Conservation (phyloP, 768 basidiomycete genomes). For the Tricholoma furcatifolium region DNA sequence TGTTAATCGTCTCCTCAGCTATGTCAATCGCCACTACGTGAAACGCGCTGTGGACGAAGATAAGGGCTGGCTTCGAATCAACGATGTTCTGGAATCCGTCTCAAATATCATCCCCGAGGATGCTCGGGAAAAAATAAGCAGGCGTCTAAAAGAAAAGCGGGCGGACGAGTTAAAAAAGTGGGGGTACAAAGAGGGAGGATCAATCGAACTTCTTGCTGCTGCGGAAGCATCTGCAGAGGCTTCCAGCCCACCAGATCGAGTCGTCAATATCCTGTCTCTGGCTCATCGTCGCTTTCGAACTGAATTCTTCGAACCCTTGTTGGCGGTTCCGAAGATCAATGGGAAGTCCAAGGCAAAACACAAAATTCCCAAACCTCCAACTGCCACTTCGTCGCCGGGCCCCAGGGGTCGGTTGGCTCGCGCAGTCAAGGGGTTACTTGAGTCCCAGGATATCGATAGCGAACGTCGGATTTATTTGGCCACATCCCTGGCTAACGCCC, state of each 20-base stretch:
- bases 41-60: slow-evolving; percentile 78
- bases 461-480: slow-evolving; percentile 47
- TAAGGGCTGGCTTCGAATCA: slow-evolving; percentile 71
- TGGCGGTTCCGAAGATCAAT: slow-evolving; percentile 66
- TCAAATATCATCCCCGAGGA: slow-evolving; percentile 50
- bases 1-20: slow-evolving; percentile 72
- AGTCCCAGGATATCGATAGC: slow-evolving; percentile 45
- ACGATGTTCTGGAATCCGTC: slow-evolving; percentile 62
- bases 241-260: slow-evolving; percentile 63
- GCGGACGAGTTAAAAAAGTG: slow-evolving; percentile 67
- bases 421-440: slow-evolving; percentile 63
- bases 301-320: slow-evolving; percentile 68
- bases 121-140: slow-evolving; percentile 59
- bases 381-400: slow-evolving; percentile 37
- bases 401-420: slow-evolving; percentile 71
- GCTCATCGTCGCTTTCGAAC: slow-evolving; percentile 71
- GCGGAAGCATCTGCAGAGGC: slow-evolving; percentile 77
- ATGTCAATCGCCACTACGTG: slow-evolving; percentile 77
- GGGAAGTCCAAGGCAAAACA: slow-evolving; percentile 50
- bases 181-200: slow-evolving; percentile 58
- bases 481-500: slow-evolving; percentile 46
- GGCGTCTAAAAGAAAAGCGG: slow-evolving; percentile 56
- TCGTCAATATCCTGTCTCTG: slow-evolving; percentile 62
- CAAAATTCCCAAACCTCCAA: slow-evolving; percentile 42
- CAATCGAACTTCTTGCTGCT: slow-evolving; percentile 44